These are phyloP conservation scores for Pseudomassariella vexata DNA, from an alignment of 2,329 filamentous ascomycete genomes.

Conservation along the genomic window DNA sequence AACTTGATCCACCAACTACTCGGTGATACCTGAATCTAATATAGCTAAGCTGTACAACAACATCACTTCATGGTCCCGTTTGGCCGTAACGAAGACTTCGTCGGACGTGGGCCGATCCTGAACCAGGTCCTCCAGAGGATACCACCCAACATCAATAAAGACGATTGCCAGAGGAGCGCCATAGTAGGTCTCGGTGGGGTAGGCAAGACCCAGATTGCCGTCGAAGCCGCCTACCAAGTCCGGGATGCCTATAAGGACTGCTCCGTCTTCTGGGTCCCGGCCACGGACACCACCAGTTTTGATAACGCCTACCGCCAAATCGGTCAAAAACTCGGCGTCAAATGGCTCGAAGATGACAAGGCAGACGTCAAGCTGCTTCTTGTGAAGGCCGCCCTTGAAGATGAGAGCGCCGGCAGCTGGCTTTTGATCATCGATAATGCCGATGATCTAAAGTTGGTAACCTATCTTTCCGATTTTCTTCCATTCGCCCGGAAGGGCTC, in stretches of 20 bases:
- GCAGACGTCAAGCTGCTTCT: slow-evolving; percentile 28
- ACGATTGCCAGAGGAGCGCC: slow-evolving; percentile 18
- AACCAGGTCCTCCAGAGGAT: slow-evolving; percentile 7
- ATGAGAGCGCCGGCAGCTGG: slow-evolving; percentile 26
- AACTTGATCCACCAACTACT: too few species aligned
- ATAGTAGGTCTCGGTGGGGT: slow-evolving; percentile 27
- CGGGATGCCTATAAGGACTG: slow-evolving; percentile 18
- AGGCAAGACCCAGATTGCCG: slow-evolving; percentile 32
- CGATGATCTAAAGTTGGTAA: slow-evolving; percentile 28
- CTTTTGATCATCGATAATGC: slow-evolving; percentile 38
- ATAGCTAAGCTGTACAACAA: too few species aligned
- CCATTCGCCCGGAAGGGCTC: slow-evolving; percentile 22
- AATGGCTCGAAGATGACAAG: slow-evolving; percentile 23
- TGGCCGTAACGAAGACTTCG: slow-evolving; percentile 11
- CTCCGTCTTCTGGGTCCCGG: slow-evolving; percentile 36
- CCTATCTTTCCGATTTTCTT: slow-evolving; percentile 18
- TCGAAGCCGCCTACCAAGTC: slow-evolving; percentile 26
- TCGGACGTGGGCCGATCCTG: slow-evolving; percentile 9
- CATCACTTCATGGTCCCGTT: slow-evolving; percentile 11
- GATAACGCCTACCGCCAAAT: slow-evolving; percentile 28
- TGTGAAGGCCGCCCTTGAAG: slow-evolving; percentile 26
- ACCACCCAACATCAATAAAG: slow-evolving; percentile 2
- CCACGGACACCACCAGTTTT: slow-evolving; percentile 19
- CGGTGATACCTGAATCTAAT: too few species aligned
- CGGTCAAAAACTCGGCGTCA: slow-evolving; percentile 19